phyloP scores from a whole-genome alignment of 371 early-diverging fungal species.

The Mortierella sp. region DNA sequence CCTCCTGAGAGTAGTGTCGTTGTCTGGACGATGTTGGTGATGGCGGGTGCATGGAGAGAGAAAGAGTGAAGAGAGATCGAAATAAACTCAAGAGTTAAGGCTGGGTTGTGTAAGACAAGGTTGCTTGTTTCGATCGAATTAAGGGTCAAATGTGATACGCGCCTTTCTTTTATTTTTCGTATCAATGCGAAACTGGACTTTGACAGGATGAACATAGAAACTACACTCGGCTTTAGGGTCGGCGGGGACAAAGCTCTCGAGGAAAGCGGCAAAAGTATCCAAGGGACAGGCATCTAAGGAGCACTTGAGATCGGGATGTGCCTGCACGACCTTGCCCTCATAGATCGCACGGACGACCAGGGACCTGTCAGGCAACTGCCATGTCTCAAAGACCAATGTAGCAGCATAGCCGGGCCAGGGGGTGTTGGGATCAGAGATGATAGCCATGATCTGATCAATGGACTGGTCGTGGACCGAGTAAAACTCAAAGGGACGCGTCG shows the following conservation, averaged over 20 bases:
- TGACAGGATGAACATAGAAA: neutral
- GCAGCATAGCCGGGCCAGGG: conserved; percentile 11
- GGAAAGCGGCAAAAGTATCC: neutral
- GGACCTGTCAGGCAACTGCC: neutral
- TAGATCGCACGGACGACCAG: conserved; percentile 7
- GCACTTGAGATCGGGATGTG: conserved; percentile 11
- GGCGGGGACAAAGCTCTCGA: conserved; percentile 16
- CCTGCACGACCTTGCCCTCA: conserved; percentile 14
- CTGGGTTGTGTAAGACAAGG: too few species aligned
- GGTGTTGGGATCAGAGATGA: neutral
- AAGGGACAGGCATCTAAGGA: conserved; percentile 10
- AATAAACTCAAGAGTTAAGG: too few species aligned
- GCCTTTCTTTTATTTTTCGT: neutral
- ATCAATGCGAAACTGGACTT: too few species aligned
- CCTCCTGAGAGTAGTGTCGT: conserved; percentile 3
- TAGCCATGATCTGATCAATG: conserved; percentile 12
- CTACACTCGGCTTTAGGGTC: neutral
- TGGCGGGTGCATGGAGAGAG: conserved; percentile 8
- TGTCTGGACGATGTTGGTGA: conserved; percentile 8
- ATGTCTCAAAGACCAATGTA: neutral
- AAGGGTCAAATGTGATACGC: neutral
- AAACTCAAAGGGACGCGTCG: conserved; percentile 9
- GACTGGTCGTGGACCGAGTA: conserved; percentile 15
- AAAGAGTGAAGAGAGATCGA: neutral
- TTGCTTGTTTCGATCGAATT: too few species aligned